Evolutionary conservation across 2,329 filamentous ascomycete species (phyloP).

Genomic region (Penicillium polonicum): DNA sequence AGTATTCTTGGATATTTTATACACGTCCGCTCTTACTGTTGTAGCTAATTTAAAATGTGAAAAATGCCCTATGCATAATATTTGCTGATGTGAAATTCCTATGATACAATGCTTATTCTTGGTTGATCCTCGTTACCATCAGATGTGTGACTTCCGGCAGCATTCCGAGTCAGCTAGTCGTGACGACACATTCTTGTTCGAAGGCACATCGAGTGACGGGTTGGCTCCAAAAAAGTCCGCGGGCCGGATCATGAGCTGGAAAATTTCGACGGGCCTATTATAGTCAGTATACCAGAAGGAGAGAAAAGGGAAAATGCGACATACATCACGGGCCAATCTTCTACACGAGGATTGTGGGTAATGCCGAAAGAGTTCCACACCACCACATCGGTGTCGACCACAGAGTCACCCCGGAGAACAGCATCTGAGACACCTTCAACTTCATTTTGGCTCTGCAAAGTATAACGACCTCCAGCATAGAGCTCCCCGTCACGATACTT

Average conservation of each 20-base stretch:
- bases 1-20: too few species aligned
- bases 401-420: conserved; percentile 33
- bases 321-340: conserved; percentile 48
- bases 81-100: neutral
- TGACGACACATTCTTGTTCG: conserved; percentile 36
- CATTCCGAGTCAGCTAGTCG: conserved; percentile 33
- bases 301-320: neutral
- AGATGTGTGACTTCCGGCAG: conserved; percentile 35
- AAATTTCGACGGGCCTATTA: conserved; percentile 37
- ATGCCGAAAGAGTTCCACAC: conserved; percentile 48
- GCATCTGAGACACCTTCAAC: conserved; percentile 36
- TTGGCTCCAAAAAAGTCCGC: conserved; percentile 56
- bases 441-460: conserved; percentile 51
- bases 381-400: conserved; percentile 44
- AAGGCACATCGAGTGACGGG: conserved; percentile 55
- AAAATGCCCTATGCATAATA: neutral
- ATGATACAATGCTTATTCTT: neutral
- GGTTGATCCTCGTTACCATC: neutral
- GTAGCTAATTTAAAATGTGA: neutral
- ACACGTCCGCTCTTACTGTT: too few species aligned
- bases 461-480: conserved; percentile 56
- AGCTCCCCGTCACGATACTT: conserved; percentile 53
- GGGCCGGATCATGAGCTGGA: conserved; percentile 47
- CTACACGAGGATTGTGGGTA: conserved; percentile 46
- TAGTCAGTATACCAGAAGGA: conserved; percentile 8